Base-by-base conservation (phyloP, 2,329 filamentous ascomycete species). In the Phoma sp. region DNA sequence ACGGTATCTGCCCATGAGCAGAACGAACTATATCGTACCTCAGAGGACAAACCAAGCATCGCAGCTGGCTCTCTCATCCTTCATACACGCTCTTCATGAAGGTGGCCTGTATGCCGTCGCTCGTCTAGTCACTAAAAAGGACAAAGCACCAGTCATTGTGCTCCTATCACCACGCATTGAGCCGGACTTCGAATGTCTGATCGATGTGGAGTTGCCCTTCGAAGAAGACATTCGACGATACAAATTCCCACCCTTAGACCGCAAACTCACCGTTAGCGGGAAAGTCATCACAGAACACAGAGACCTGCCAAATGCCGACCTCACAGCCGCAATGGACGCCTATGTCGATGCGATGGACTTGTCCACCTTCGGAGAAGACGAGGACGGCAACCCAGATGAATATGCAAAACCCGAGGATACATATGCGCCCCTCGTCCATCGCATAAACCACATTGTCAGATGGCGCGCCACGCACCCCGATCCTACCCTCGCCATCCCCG, bases 341-440 rank as follows among this genome's bases (percentile, higher is more conserved):
- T 98, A 93, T 64, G 92, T 99, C 7, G 92, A 98, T 71, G 86
- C 85, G 7, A 96, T 99, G 93, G 93, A 97, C 66, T 79, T 99
- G 2, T 89, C 88, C 1, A 81, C 74, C 0, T 86, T 88, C 66
- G 88, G 83, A 9, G 83, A 81, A 38, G 89, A 96, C 65, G 90
- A 95, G 38, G 84, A 93, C 36, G 91, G 71, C 11, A 74, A 85
- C 9, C 75, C 78, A 1, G 71, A 77, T 1, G 91, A 97, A 68
- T 93, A 91, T 56, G 87, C 90, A 34, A 80, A 87, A 0, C 84
- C 93, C 40, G 91, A 96, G 33, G 91, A 96, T 29, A 88, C 88
- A 1, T 98, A 87, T 72, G 92, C 91, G 20, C 92, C 93, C 4
- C 78, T 90, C 4, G 83, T 98, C n/a, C 93, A 98, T 74, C 88